A percentile compares a stretch with the other conserved stretches of the same genome.
Evolutionary conservation across 2,329 filamentous ascomycete genomes (phyloP).

Genomic region (Magnaporthiopsis incrustans): DNA sequence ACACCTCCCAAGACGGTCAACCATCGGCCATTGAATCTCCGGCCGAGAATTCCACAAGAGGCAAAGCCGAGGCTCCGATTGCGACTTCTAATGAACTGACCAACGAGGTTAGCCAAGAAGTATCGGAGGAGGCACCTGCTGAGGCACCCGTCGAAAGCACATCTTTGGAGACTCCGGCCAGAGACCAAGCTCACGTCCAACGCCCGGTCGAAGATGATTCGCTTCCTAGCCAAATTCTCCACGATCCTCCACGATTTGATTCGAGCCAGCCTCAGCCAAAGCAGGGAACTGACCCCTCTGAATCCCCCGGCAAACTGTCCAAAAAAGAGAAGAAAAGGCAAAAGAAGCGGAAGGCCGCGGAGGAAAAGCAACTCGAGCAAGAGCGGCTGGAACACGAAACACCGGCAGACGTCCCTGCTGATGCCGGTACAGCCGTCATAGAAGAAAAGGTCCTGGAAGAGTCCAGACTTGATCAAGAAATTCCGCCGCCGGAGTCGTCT

Average conservation of each 20-base stretch:
- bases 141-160: not conserved
- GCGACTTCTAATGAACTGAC: not conserved
- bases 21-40: too few species aligned
- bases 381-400: not conserved
- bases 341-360: slow-evolving; percentile 13
- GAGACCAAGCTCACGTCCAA: not conserved
- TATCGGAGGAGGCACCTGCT: not conserved
- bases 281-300: slow-evolving; percentile 11
- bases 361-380: slow-evolving; percentile 25
- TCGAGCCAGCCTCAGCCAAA: not conserved
- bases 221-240: not conserved
- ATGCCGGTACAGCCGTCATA: not conserved
- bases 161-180: too few species aligned
- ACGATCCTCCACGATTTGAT: not conserved
- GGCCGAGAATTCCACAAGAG: too few species aligned
- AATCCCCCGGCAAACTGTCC: slow-evolving; percentile 21
- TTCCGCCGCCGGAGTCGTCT: not conserved
- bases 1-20: too few species aligned
- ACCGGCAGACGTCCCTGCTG: not conserved
- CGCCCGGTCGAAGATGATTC: not conserved
- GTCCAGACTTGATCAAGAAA: not conserved
- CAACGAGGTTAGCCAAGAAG: not conserved
- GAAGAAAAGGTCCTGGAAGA: not conserved
- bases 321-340: slow-evolving; percentile 23
- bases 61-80: not conserved